These are phyloP conservation scores for Xylariales sp. DNA, from an alignment of 2,329 filamentous ascomycete species.

Conservation along the genomic window DNA sequence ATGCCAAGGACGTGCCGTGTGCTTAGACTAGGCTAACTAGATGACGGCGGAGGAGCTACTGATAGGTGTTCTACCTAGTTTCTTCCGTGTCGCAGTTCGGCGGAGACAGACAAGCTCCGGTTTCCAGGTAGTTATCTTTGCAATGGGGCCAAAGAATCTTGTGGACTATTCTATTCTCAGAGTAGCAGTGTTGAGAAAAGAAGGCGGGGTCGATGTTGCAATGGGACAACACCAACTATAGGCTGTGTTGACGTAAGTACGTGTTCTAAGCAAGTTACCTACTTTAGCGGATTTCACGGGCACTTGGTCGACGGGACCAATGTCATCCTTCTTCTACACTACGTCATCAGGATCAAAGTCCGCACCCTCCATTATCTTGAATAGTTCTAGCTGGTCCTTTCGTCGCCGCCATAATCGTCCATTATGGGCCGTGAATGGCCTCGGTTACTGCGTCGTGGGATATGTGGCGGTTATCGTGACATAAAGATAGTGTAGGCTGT, in stretches of 20 bases:
- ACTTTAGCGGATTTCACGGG: constrained; percentile 20
- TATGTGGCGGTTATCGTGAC: constrained; percentile 24
- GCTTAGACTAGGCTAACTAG: constrained; percentile 1
- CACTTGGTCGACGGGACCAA: constrained; percentile 3
- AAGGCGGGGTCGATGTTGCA: constrained; percentile 36
- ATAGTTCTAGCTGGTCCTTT: constrained; percentile 3
- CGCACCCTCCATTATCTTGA: constrained; percentile 4
- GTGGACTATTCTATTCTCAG: constrained; percentile 7
- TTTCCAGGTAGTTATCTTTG: constrained; percentile 25
- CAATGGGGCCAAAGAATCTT: constrained; percentile 29
- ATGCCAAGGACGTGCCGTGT: constrained; percentile 15
- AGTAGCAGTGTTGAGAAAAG: background rate
- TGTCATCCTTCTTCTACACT: constrained; percentile 4
- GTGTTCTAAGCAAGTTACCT: constrained; percentile 21
- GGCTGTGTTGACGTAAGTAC: constrained; percentile 1
- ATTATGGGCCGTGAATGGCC: background rate
- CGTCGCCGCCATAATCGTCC: background rate
- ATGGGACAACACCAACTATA: constrained; percentile 23
- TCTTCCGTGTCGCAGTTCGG: constrained; percentile 17
- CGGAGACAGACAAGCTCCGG: constrained; percentile 21
- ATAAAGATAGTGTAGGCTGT: constrained; percentile 8
- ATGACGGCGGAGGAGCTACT: constrained; percentile 17
- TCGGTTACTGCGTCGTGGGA: constrained; percentile 12
- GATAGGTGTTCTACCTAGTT: constrained; percentile 7
- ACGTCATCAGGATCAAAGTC: constrained; percentile 10